A percentile compares a stretch with the other conserved stretches of the same genome.
Evolutionary conservation across 2,329 filamentous ascomycete species (phyloP).

Genomic region (Drechslerella stenobrocha): DNA sequence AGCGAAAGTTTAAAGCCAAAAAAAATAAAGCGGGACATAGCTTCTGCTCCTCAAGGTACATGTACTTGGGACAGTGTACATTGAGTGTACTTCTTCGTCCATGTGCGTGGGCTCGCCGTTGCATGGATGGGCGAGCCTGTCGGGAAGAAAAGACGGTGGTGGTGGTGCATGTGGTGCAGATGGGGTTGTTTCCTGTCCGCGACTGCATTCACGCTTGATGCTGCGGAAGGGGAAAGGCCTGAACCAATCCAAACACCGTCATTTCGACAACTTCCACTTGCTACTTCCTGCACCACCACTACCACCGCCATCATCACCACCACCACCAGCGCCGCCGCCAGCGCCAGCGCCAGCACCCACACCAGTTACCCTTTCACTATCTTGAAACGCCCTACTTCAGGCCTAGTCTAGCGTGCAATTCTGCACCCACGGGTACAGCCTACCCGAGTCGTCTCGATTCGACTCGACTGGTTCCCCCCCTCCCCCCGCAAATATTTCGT

Average conservation of each 20-base stretch:
- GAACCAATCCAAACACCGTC: neutral
- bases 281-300: neutral
- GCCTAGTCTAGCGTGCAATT: neutral
- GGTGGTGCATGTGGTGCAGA: too few species aligned
- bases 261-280: neutral
- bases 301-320: conserved; percentile 8
- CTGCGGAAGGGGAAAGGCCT: neutral
- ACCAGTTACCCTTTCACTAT: conserved; percentile 4
- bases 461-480: conserved; percentile 26
- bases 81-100: too few species aligned
- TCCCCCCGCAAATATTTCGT: conserved; percentile 10
- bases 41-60: neutral
- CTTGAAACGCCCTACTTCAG: conserved; percentile 27
- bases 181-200: neutral
- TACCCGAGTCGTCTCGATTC: conserved; percentile 29
- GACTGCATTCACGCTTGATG: conserved; percentile 5
- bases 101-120: neutral
- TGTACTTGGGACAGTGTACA: too few species aligned
- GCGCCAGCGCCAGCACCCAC: conserved; percentile 16
- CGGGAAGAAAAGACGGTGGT: conserved; percentile 1
- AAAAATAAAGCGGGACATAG: neutral
- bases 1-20: too few species aligned
- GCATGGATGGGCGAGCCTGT: neutral
- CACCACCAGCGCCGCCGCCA: conserved; percentile 8
- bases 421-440: conserved; percentile 36